A percentile compares a stretch with the other conserved stretches of the same genome.
Conservation (phyloP, 306 rosid species). For the Albizia julibrissin region DNA sequence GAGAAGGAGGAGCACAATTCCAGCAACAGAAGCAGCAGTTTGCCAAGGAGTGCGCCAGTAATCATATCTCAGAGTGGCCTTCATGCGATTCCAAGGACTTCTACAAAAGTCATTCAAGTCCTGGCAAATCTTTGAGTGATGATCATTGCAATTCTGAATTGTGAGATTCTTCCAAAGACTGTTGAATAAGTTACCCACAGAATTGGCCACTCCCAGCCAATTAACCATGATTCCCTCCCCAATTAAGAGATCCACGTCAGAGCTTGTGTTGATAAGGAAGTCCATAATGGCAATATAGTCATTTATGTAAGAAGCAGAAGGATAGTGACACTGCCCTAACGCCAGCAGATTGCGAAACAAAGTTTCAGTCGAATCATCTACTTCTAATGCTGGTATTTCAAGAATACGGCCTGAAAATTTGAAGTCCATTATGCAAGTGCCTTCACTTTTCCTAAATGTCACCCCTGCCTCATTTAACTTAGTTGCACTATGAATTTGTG, state of each 20-base stretch:
- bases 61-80: not conserved
- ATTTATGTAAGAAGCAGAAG: not conserved
- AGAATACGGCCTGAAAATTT: slow-evolving; percentile 29
- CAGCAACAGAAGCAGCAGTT: slow-evolving; percentile 35
- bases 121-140: not conserved
- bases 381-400: slow-evolving; percentile 24
- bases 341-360: slow-evolving; percentile 11
- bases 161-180: slow-evolving; percentile 23
- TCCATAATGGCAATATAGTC: slow-evolving; percentile 29
- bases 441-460: not conserved
- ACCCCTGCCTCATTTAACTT: not conserved
- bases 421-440: slow-evolving; percentile 5
- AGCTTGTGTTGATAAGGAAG: slow-evolving; percentile 22
- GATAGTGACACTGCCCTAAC: slow-evolving; percentile 37
- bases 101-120: not conserved
- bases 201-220: slow-evolving; percentile 17
- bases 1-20: slow-evolving; percentile 20
- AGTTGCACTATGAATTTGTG: not conserved
- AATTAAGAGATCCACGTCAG: not conserved
- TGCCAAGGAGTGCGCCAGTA: slow-evolving; percentile 25
- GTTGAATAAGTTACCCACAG: slow-evolving; percentile 31
- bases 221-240: not conserved
- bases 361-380: not conserved
- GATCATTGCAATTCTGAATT: not conserved
- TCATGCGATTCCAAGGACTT: not conserved